A percentile compares a stretch with the other conserved stretches of the same genome.
Conservation (phyloP, 306 rosid species). For the Vigna radiata region DNA sequence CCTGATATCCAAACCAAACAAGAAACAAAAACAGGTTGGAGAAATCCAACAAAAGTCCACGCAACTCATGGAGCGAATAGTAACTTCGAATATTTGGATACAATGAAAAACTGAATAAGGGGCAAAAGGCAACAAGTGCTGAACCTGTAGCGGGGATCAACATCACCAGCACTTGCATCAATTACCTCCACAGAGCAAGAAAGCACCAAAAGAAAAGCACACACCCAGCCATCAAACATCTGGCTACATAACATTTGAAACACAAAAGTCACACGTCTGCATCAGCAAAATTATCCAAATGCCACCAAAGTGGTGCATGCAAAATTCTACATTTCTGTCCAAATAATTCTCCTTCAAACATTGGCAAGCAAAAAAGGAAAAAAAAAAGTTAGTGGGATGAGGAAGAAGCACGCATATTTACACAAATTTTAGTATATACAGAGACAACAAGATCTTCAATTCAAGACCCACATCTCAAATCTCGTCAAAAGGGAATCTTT, state of each 20-base stretch:
- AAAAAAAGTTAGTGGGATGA: too few relatives aligned
- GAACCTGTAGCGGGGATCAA: conserved; percentile 73
- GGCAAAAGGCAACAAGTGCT: neutral
- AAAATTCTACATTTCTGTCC: neutral
- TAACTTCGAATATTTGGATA: neutral
- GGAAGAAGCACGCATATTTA: neutral
- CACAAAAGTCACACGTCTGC: conserved; percentile 28
- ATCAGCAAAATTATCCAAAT: conserved; percentile 22
- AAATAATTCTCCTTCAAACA: neutral
- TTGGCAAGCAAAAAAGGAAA: neutral
- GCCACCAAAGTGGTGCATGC: neutral
- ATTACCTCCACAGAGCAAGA: conserved; percentile 51
- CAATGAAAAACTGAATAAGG: neutral
- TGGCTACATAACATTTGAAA: conserved; percentile 45
- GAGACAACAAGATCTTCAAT: conserved; percentile 1
- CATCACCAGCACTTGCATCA: conserved; percentile 86
- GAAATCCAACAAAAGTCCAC: conserved; percentile 9
- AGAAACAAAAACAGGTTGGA: neutral
- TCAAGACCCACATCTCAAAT: conserved; percentile 8
- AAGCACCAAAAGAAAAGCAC: conserved; percentile 62
- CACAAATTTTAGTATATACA: neutral
- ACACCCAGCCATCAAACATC: conserved; percentile 60
- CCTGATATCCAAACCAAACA: conserved; percentile 51
- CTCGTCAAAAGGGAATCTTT: neutral
- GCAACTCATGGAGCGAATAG: neutral